A percentile compares a stretch with the other conserved stretches of the same genome.
Evolutionary conservation across 495 filamentous ascomycete species (phyloP).

Genomic region (Aspergillus coremiiformis): DNA sequence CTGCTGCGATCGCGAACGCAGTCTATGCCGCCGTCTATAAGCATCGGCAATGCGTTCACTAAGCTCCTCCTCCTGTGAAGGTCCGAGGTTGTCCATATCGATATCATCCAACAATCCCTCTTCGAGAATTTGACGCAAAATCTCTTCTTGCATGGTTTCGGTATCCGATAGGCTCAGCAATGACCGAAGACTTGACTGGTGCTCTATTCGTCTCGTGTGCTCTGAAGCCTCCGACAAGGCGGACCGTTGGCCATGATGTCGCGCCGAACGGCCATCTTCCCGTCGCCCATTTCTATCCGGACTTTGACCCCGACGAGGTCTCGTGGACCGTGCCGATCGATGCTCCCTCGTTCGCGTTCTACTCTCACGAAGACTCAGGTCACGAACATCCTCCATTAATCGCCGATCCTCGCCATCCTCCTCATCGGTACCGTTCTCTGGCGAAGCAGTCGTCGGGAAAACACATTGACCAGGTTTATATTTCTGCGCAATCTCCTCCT

Average conservation of each 20-base stretch:
- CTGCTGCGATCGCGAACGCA: conserved; percentile 28
- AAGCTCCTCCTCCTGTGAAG: conserved; percentile 72
- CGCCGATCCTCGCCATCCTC: conserved; percentile 59
- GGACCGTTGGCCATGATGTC: conserved; percentile 18
- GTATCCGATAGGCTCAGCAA: conserved; percentile 68
- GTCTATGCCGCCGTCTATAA: conserved; percentile 61
- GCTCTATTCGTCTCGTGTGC: conserved; percentile 55
- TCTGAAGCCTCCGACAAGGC: conserved; percentile 15
- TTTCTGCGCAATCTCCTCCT: conserved; percentile 55
- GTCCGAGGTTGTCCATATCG: conserved; percentile 72
- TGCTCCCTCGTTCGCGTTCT: conserved; percentile 27
- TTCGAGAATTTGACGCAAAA: conserved; percentile 78
- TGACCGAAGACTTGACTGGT: conserved; percentile 80
- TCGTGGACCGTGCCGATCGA: conserved; percentile 15
- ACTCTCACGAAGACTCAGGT: conserved; percentile 63
- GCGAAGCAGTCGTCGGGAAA: conserved; percentile 17
- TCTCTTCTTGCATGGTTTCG: conserved; percentile 84
- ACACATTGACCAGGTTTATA: conserved; percentile 78
- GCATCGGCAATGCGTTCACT: conserved; percentile 84
- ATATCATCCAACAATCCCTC: conserved; percentile 81
- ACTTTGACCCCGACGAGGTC: conserved; percentile 23
- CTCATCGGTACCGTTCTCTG: conserved; percentile 17
- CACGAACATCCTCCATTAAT: conserved; percentile 61
- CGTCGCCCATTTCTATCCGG: conserved; percentile 25
- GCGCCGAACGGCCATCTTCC: conserved; percentile 34